Percentiles rank a stretch among this genome's conserved stretches.
These are phyloP conservation scores for Harringtonia lauricola DNA, from an alignment of 2,329 filamentous ascomycete species.

Conservation along the genomic window DNA sequence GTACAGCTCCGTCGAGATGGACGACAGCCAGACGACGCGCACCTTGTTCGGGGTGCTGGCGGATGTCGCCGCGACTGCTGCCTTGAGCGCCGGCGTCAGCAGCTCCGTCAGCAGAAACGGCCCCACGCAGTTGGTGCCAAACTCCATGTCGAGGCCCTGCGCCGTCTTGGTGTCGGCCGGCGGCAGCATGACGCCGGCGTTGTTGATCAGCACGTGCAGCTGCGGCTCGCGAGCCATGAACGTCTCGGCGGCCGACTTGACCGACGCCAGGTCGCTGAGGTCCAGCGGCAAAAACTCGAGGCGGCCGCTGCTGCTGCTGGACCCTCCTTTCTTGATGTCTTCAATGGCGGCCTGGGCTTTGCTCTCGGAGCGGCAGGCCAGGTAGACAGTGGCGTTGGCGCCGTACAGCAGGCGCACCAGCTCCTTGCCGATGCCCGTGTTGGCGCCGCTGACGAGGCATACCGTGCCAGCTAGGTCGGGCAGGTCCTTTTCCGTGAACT, in stretches of 20 bases:
- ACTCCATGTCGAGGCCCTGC: conserved; percentile 31
- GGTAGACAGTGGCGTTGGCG: conserved; percentile 37
- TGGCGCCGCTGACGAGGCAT: conserved; percentile 32
- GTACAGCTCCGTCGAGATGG: conserved; percentile 7
- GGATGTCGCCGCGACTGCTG: conserved; percentile 8
- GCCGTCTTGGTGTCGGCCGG: conserved; percentile 16
- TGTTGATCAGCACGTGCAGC: conserved; percentile 28
- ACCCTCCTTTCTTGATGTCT: conserved; percentile 19
- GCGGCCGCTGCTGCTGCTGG: conserved; percentile 12
- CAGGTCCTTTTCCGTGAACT: conserved; percentile 20
- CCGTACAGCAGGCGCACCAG: conserved; percentile 37
- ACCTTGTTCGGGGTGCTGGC: conserved; percentile 1
- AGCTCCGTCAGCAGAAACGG: conserved; percentile 15
- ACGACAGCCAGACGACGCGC: conserved; percentile 17
- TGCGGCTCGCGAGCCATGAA: conserved; percentile 15
- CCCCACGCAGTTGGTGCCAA: conserved; percentile 12
- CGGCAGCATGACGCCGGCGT: conserved; percentile 26
- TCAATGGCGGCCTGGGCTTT: conserved; percentile 30
- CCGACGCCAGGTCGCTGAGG: conserved; percentile 15
- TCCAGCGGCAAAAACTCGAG: conserved; percentile 25
- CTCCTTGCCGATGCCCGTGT: conserved; percentile 32
- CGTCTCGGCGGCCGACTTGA: conserved; percentile 14
- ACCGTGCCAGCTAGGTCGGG: conserved; percentile 21
- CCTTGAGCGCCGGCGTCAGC: conserved; percentile 13
- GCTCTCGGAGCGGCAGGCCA: conserved; percentile 31